A percentile compares a stretch with the other conserved stretches of the same genome.
phyloP scores from a whole-genome alignment of 2,329 filamentous ascomycete genomes.

The Penicillium sp. region DNA sequence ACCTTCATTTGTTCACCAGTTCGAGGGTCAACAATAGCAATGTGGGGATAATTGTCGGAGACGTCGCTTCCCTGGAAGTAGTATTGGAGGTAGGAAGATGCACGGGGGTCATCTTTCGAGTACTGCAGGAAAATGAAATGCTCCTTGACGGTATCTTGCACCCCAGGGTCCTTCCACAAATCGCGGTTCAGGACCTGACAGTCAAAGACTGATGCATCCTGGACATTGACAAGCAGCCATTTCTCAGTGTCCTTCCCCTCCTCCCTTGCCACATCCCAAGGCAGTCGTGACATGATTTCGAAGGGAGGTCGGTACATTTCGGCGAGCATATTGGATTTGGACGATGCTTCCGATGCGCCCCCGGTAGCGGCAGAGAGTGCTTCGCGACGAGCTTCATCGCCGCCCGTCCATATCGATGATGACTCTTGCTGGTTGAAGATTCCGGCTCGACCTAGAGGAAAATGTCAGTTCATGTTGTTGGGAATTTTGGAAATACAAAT shows the following conservation, averaged over 20 bases:
- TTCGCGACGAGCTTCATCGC: constrained; percentile 49
- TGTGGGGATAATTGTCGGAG: constrained; percentile 89
- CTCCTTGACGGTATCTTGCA: constrained; percentile 78
- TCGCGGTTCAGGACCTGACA: constrained; percentile 93
- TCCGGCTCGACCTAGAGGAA: constrained; percentile 49
- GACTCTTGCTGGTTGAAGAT: constrained; percentile 67
- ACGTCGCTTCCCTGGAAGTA: constrained; percentile 81
- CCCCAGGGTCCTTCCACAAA: constrained; percentile 83
- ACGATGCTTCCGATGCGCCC: constrained; percentile 62
- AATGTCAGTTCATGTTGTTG: constrained; percentile 1
- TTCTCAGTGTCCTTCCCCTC: constrained; percentile 85
- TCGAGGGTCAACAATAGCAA: constrained; percentile 90
- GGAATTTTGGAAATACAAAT: background rate
- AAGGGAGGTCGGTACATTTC: constrained; percentile 92
- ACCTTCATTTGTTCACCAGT: constrained; percentile 97
- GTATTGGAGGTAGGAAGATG: constrained; percentile 80
- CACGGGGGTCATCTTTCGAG: constrained; percentile 76
- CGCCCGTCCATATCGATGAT: constrained; percentile 59
- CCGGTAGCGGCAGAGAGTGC: constrained; percentile 61
- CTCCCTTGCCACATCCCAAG: constrained; percentile 82
- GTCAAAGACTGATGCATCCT: constrained; percentile 89
- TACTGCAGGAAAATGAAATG: constrained; percentile 97
- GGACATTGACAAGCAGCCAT: constrained; percentile 94
- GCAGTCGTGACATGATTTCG: constrained; percentile 74
- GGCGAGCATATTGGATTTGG: constrained; percentile 75